Percentiles rank a stretch among this genome's conserved stretches.
Conservation (phyloP, 2,329 filamentous ascomycete genomes). For the Phialemoniopsis sp. region DNA sequence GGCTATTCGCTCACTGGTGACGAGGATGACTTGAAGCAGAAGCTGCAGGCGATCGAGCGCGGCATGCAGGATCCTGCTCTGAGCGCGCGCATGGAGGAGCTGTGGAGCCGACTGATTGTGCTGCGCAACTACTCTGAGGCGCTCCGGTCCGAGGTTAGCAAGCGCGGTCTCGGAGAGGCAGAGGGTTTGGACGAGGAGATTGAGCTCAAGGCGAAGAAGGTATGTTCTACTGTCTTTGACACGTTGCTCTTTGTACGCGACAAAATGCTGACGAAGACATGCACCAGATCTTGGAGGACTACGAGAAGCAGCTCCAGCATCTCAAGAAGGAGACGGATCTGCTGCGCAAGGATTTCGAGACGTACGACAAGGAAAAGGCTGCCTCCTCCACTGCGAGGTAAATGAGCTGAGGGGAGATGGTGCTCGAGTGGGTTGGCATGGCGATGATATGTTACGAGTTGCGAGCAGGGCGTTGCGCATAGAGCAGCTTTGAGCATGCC, state of each 20-base stretch:
- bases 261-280: no score
- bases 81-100: slow-evolving; percentile 73
- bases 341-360: slow-evolving; percentile 51
- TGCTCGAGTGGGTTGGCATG: no score
- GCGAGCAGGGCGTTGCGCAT: no score
- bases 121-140: slow-evolving; percentile 69
- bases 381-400: slow-evolving; percentile 25
- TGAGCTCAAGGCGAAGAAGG: slow-evolving; percentile 70
- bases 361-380: slow-evolving; percentile 49
- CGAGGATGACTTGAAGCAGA: slow-evolving; percentile 73
- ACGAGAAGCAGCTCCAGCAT: slow-evolving; percentile 74
- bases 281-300: slow-evolving; percentile 71
- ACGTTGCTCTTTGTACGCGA: no score
- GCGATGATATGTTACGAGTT: no score
- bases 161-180: slow-evolving; percentile 51
- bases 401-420: neutral
- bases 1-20: slow-evolving; percentile 77
- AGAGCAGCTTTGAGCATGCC: neutral
- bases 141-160: slow-evolving; percentile 70
- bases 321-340: slow-evolving; percentile 69
- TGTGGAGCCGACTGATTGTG: slow-evolving; percentile 78
- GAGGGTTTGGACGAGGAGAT: slow-evolving; percentile 65
- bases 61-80: slow-evolving; percentile 71
- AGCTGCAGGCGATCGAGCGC: slow-evolving; percentile 65
- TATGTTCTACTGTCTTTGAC: slow-evolving; percentile 31